phyloP scores from a whole-genome alignment of 139 green algal genomes.

The Haematococcus sp. region DNA sequence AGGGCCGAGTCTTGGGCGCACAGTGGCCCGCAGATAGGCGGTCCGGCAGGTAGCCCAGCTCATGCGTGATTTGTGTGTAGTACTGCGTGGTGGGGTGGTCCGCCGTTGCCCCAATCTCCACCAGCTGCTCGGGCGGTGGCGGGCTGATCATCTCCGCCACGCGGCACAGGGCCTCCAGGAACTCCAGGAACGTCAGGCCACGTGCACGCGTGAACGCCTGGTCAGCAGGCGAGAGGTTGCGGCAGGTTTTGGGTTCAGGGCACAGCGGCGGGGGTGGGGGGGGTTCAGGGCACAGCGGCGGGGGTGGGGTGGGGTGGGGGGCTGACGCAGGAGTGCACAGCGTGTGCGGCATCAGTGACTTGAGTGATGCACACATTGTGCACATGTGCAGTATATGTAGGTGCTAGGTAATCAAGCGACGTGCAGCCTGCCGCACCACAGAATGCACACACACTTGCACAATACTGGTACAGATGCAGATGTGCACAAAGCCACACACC shows the following conservation, averaged over 20 bases:
- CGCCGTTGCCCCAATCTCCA: conserved; percentile 2
- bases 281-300: background rate
- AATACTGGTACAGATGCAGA: no score
- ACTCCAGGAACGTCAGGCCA: conserved; percentile 49
- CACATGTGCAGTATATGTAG: no score
- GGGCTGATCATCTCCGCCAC: conserved; percentile 49
- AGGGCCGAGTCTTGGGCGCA: conserved; percentile 21
- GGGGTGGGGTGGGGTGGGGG: background rate
- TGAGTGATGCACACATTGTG: no score
- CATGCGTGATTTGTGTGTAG: background rate
- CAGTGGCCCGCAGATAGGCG: background rate
- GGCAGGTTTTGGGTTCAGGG: background rate
- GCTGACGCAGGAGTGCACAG: no score
- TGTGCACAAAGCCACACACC: background rate
- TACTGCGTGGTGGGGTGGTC: conserved; percentile 20
- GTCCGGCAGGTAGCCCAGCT: conserved; percentile 11
- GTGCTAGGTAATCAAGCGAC: no score
- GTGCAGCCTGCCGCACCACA: no score
- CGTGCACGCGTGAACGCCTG: conserved; percentile 12
- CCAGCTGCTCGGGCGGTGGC: conserved; percentile 30
- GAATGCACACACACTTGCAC: background rate
- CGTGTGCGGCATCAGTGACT: no score
- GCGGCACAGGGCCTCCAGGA: conserved; percentile 54
- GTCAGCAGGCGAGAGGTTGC: background rate
- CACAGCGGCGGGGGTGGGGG: background rate